These are phyloP conservation scores for Cladophialophora immunda DNA, from an alignment of 2,329 filamentous ascomycete genomes.

Conservation along the genomic window DNA sequence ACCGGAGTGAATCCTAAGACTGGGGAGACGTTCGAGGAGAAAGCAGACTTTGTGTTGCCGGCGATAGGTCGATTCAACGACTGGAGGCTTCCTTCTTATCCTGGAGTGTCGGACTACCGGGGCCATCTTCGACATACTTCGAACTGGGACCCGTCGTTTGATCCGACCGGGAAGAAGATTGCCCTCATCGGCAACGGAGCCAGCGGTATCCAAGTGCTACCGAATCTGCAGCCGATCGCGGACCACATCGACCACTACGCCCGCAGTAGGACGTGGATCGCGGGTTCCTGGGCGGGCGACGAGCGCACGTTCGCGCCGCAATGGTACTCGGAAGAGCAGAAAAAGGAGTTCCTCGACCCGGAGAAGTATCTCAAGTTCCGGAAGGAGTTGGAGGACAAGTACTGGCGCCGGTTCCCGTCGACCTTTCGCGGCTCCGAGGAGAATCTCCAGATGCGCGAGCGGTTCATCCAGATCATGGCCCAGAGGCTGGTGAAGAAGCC, in stretches of 20 bases:
- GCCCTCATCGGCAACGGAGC: conserved; percentile 44
- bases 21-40: conserved; percentile 39
- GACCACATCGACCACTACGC: conserved; percentile 41
- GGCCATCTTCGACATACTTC: conserved; percentile 53
- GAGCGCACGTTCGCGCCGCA: conserved; percentile 36
- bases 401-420: conserved; percentile 41
- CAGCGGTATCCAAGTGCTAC: conserved; percentile 45
- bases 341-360: conserved; percentile 36
- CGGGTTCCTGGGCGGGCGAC: conserved; percentile 47
- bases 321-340: conserved; percentile 42
- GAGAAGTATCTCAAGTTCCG: conserved; percentile 44
- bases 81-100: conserved; percentile 43
- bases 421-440: conserved; percentile 37
- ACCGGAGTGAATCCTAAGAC: conserved; percentile 25
- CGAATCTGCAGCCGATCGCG: conserved; percentile 51
- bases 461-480: conserved; percentile 38
- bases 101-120: conserved; percentile 44
- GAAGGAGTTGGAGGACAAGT: conserved; percentile 45
- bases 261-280: conserved; percentile 44
- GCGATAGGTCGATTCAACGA: conserved; percentile 63
- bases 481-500: conserved; percentile 44
- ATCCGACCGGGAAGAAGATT: conserved; percentile 49
- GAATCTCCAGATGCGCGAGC: conserved; percentile 31
- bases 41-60: conserved; percentile 64
- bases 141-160: conserved; percentile 47